Percentiles rank a stretch among this genome's conserved stretches.
Evolutionary conservation across 345 rosid species (phyloP).

Genomic region (Durio zibethinus): DNA sequence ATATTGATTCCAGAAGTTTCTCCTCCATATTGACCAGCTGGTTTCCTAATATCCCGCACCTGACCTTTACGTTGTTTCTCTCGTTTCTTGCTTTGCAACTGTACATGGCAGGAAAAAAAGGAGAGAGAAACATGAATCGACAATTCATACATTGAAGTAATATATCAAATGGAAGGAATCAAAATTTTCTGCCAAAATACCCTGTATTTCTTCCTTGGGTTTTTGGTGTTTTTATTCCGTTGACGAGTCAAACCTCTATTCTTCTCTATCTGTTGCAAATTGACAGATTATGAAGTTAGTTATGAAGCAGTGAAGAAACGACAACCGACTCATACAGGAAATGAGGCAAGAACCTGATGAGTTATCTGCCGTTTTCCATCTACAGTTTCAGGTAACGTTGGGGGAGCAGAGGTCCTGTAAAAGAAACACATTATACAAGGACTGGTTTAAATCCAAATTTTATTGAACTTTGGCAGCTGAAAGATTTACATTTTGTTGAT

Average conservation of each 20-base stretch:
- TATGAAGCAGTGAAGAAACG: neutral
- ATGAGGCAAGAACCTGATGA: conserved; percentile 39
- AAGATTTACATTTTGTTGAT: neutral
- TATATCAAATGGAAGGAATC: neutral
- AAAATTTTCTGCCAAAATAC: conserved; percentile 24
- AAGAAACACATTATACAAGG: neutral
- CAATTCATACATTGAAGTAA: neutral
- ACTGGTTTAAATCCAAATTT: neutral
- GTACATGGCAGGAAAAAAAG: neutral
- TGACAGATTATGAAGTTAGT: neutral
- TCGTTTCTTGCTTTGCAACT: conserved; percentile 48
- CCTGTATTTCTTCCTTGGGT: conserved; percentile 84
- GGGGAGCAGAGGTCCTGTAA: conserved; percentile 34
- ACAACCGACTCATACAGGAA: neutral
- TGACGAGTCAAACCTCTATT: conserved; percentile 70
- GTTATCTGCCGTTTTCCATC: conserved; percentile 42
- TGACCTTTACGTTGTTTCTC: conserved; percentile 51
- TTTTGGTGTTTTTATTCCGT: conserved; percentile 55
- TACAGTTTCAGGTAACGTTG: neutral
- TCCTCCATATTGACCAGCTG: conserved; percentile 55
- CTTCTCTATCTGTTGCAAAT: conserved; percentile 44
- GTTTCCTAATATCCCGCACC: conserved; percentile 51
- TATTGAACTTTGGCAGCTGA: neutral
- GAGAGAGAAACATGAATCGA: neutral
- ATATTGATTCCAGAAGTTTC: conserved; percentile 65